Evolutionary conservation across 176 grass and related monocot species (phyloP).

Genomic region (Alloteropsis semialata): DNA sequence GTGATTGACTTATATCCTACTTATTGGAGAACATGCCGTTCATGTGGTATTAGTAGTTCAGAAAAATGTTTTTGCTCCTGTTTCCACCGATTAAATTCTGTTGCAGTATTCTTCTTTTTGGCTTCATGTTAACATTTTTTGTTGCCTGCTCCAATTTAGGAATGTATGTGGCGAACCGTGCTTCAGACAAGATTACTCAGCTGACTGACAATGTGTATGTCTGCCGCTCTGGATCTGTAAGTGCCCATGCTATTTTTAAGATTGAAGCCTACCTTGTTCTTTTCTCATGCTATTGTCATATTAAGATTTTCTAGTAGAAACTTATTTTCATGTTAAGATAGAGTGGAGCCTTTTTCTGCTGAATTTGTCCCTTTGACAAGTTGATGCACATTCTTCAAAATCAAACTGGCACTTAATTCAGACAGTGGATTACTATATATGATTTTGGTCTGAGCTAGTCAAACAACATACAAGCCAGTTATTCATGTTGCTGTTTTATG

Average conservation of each 20-base stretch:
- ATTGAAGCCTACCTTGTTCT: background rate
- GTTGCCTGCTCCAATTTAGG: constrained; percentile 39
- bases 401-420: background rate
- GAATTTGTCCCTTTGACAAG: background rate
- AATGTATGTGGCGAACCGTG: constrained; percentile 88
- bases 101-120: background rate
- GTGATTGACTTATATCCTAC: background rate
- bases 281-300: background rate
- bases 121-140: background rate
- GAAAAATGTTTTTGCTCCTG: background rate
- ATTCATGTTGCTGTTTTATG: background rate
- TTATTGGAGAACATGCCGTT: background rate
- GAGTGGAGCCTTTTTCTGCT: background rate
- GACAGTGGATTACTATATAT: background rate
- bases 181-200: constrained; percentile 84
- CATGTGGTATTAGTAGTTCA: background rate
- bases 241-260: background rate
- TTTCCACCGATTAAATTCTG: background rate
- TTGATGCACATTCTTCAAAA: background rate
- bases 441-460: background rate
- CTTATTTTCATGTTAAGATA: background rate
- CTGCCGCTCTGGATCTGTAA: constrained; percentile 96
- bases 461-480: background rate
- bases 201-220: constrained; percentile 93
- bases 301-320: background rate